phyloP scores from a whole-genome alignment of 371 early-diverging fungal genomes.

The Lichtheimia corymbifera region DNA sequence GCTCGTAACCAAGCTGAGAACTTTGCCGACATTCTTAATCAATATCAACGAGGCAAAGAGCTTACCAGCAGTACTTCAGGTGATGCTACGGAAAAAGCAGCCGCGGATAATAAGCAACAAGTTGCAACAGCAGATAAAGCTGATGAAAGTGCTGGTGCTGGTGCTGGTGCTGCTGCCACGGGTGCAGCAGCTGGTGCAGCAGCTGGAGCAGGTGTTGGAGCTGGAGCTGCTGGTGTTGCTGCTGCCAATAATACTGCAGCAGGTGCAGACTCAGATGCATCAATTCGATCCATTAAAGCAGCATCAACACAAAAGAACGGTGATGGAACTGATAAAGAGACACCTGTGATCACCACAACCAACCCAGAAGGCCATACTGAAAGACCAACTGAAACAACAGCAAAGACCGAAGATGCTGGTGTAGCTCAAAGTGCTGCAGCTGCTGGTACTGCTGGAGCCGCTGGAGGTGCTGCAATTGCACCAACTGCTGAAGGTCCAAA shows the following conservation, averaged over 20 bases:
- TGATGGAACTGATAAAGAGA: slow-evolving; percentile 1
- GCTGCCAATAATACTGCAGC: neutral
- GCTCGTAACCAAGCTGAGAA: slow-evolving; percentile 68
- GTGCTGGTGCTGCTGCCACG: neutral
- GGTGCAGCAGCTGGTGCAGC: slow-evolving; percentile 6
- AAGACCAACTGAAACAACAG: neutral
- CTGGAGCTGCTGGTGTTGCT: neutral
- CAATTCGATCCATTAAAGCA: slow-evolving; percentile 18
- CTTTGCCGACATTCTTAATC: slow-evolving; percentile 57
- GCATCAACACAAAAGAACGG: slow-evolving; percentile 1
- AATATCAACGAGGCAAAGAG: slow-evolving; percentile 22
- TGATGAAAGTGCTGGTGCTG: neutral
- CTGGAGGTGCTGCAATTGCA: slow-evolving; percentile 4
- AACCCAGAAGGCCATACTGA: slow-evolving; percentile 18
- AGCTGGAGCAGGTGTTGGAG: neutral
- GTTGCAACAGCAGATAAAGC: neutral
- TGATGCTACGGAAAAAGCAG: neutral
- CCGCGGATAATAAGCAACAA: neutral
- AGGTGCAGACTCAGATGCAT: slow-evolving; percentile 13
- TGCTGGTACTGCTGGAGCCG: slow-evolving; percentile 2
- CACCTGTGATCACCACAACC: slow-evolving; percentile 18
- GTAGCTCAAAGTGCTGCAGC: slow-evolving; percentile 7
- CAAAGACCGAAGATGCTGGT: slow-evolving; percentile 4
- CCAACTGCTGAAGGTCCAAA: too few species aligned
- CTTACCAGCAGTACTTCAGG: neutral